phyloP scores from a whole-genome alignment of 1,139 yeast genomes.

The Candida sanyaensis region DNA sequence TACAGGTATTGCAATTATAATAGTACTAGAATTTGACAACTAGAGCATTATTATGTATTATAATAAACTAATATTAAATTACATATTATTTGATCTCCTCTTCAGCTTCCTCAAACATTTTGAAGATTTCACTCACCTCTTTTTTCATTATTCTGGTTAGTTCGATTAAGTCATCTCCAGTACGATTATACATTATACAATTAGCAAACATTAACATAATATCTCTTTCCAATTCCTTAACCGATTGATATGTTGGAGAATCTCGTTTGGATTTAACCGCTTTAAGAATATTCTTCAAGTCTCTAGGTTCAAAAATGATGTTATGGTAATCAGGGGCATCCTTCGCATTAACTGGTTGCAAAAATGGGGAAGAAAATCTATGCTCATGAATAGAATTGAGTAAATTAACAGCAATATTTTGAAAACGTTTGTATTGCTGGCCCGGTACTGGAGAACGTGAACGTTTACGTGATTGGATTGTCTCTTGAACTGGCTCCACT shows the following conservation, averaged over 20 bases:
- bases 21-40: too few relatives aligned
- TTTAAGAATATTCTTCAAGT: slow-evolving; percentile 61
- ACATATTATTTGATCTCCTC: slow-evolving; percentile 17
- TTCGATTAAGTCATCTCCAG: slow-evolving; percentile 60
- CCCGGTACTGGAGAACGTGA: slow-evolving; percentile 31
- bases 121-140: slow-evolving; percentile 52
- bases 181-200: slow-evolving; percentile 77
- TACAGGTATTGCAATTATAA: too few relatives aligned
- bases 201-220: slow-evolving; percentile 79
- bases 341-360: slow-evolving; percentile 64
- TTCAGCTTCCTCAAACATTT: slow-evolving; percentile 50
- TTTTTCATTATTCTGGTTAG: slow-evolving; percentile 70
- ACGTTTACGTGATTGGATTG: slow-evolving; percentile 11
- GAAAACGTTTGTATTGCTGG: slow-evolving; percentile 49
- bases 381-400: slow-evolving; percentile 68
- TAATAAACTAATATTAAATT: neutral
- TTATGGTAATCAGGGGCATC: slow-evolving; percentile 72
- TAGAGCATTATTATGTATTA: neutral
- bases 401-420: slow-evolving; percentile 57
- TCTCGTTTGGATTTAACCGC: slow-evolving; percentile 49
- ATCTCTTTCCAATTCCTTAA: slow-evolving; percentile 67
- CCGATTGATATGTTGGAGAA: slow-evolving; percentile 50
- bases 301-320: slow-evolving; percentile 64
- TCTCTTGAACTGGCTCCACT: neutral
- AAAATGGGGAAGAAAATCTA: slow-evolving; percentile 72